Base-by-base conservation (phyloP, 257 asterid genomes). In the Fraxinus anomala region DNA sequence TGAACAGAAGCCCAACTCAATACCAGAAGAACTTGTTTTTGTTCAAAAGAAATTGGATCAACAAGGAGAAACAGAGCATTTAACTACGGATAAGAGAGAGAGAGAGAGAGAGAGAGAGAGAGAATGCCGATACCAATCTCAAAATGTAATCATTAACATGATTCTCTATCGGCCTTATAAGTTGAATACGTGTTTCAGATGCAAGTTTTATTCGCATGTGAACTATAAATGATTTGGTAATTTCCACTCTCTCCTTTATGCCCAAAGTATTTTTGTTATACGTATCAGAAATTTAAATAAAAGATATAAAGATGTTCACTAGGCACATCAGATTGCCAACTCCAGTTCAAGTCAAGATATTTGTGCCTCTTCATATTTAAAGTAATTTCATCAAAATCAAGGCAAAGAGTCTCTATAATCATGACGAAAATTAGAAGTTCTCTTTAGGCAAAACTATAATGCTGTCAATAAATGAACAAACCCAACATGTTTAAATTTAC, bases 401-500 rank as follows among this genome's bases (percentile, higher is more conserved):
- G 71, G 36, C 56, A 66, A 49, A 73, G 14, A 54, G 26, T 33
- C 66, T 17, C 77, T 54, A 4, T 37, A 26, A 30, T 30, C 37
- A 23, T 56, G n/a, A 36, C 0, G 44, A 69, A 33, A 6, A 34
- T n/a, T 5, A 67, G 73, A 21, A 30, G 24, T 44, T n/a, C 21
- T 37, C 1, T 17, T 4, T 11, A 70, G 3, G 28, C 12, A 70
- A 37, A 56, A 59, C 61, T 10, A 54, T 42, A 42, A 31, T 73
- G 54, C 4, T 59, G 37, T 74, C 12, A 19, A 63, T 17, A 63
- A 67, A 24, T 14, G 42, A 34, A 77, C 39, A 14, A 11, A 44
- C 34, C 34, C 61, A 13, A 54, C 21, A 30, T 61, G 82, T 40
- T 12, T 28, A 30, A 69, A 73, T 73, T 33, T 51, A 73, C 21